phyloP scores from a whole-genome alignment of 2,329 filamentous ascomycete species.

The Venturia effusa region DNA sequence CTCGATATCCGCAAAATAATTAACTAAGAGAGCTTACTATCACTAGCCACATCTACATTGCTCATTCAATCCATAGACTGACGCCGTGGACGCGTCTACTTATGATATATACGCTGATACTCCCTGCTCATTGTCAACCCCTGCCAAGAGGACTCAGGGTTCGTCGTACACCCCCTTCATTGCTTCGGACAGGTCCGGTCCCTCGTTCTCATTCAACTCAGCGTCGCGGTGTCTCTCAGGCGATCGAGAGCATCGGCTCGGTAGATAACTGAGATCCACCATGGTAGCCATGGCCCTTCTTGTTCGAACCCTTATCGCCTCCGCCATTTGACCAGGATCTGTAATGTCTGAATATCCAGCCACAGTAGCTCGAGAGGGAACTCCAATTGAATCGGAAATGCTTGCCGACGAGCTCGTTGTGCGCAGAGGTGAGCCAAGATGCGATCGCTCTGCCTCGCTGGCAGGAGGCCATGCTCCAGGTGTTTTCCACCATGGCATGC shows the following conservation, averaged over 20 bases:
- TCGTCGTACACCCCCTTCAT: neutral
- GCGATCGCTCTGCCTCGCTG: neutral
- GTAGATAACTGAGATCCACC: neutral
- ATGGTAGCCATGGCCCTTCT: neutral
- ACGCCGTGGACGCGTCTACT: neutral
- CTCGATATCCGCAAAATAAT: too few species aligned
- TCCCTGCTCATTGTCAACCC: neutral
- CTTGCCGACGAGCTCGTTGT: neutral
- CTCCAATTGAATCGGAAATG: neutral
- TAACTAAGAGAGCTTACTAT: neutral
- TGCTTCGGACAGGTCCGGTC: neutral
- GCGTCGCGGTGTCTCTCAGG: neutral
- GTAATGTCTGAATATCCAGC: neutral
- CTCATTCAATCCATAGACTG: neutral
- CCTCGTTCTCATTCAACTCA: neutral
- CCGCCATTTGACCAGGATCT: neutral
- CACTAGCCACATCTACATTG: neutral
- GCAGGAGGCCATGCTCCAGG: neutral
- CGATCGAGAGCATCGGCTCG: neutral
- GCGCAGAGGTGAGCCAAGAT: neutral
- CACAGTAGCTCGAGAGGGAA: neutral
- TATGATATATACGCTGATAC: neutral
- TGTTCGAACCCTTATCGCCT: neutral
- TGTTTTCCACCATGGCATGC: neutral
- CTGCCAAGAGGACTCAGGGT: neutral